Percentiles rank a stretch among this genome's conserved stretches.
Conservation (phyloP, 371 early-diverging fungal genomes). For the Dinochytrium kinnereticum region DNA sequence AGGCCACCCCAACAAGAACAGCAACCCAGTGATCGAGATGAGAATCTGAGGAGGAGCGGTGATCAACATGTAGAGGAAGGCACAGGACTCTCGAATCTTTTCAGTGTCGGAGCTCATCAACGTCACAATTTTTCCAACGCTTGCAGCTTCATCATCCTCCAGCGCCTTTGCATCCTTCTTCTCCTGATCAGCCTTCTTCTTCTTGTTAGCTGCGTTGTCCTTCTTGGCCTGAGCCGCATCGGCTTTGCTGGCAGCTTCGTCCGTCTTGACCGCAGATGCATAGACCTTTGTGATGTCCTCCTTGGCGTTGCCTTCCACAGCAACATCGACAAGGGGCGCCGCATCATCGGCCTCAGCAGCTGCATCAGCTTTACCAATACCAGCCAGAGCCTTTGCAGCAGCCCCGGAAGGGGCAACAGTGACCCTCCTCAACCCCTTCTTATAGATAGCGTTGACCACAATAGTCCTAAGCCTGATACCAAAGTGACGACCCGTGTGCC, state of each 20-base stretch:
- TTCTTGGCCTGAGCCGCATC: background rate
- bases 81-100: constrained; percentile 22
- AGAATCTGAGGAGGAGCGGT: constrained; percentile 28
- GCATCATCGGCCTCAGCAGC: background rate
- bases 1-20: constrained; percentile 29
- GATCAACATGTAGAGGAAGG: constrained; percentile 19
- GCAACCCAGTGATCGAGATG: constrained; percentile 4
- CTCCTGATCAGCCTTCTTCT: background rate
- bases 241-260: background rate
- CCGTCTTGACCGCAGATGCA: no score
- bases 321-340: background rate
- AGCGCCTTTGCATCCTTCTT: background rate
- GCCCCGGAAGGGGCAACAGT: constrained; percentile 2
- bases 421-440: constrained; percentile 40
- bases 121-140: constrained; percentile 43
- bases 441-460: constrained; percentile 49
- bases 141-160: background rate
- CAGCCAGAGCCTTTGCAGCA: background rate
- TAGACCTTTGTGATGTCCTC: no score
- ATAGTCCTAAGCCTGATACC: constrained; percentile 41
- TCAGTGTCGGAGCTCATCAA: constrained; percentile 41
- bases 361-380: background rate
- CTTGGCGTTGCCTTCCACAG: no score
- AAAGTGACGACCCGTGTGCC: constrained; percentile 41
- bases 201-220: background rate